Percentiles rank a stretch among this genome's conserved stretches.
Evolutionary conservation across 257 asterid genomes (phyloP).

Genomic region (Rehmannia glutinosa): DNA sequence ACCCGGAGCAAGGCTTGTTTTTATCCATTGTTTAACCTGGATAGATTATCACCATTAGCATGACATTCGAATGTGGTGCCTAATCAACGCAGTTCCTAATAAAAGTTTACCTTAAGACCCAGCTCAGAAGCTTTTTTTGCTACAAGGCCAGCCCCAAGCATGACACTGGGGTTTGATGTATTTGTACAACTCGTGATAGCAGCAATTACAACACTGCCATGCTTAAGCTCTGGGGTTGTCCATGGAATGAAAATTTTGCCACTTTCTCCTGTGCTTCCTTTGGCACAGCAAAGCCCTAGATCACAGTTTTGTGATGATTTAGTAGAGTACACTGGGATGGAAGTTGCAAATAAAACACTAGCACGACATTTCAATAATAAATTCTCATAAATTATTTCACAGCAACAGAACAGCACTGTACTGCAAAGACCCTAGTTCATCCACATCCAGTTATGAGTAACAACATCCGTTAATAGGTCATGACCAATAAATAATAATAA

Average conservation of each 20-base stretch:
- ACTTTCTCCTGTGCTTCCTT: conserved; percentile 82
- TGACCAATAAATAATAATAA: not conserved
- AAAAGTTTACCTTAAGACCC: conserved; percentile 66
- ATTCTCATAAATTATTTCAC: not conserved
- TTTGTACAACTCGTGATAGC: conserved; percentile 97
- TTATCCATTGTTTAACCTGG: conserved; percentile 99
- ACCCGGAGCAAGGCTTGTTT: conserved; percentile 98
- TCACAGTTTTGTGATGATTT: not conserved
- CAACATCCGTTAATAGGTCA: not conserved
- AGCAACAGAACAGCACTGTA: not conserved
- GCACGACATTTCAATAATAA: not conserved
- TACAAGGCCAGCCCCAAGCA: conserved; percentile 97
- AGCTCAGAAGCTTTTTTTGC: conserved; percentile 88
- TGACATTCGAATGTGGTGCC: conserved; percentile 5
- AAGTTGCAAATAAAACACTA: not conserved
- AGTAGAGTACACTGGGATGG: not conserved
- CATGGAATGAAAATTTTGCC: conserved; percentile 72
- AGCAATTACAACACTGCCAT: conserved; percentile 95
- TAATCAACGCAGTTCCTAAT: not conserved
- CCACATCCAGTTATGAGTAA: not conserved
- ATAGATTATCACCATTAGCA: conserved; percentile 14
- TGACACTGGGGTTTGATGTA: conserved; percentile 96
- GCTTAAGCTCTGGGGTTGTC: conserved; percentile 89
- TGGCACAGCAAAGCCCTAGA: conserved; percentile 90
- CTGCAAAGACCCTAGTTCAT: conserved; percentile 1